A percentile compares a stretch with the other conserved stretches of the same genome.
These are phyloP conservation scores for Brassica carinata DNA, from an alignment of 345 rosid genomes.

Conservation along the genomic window DNA sequence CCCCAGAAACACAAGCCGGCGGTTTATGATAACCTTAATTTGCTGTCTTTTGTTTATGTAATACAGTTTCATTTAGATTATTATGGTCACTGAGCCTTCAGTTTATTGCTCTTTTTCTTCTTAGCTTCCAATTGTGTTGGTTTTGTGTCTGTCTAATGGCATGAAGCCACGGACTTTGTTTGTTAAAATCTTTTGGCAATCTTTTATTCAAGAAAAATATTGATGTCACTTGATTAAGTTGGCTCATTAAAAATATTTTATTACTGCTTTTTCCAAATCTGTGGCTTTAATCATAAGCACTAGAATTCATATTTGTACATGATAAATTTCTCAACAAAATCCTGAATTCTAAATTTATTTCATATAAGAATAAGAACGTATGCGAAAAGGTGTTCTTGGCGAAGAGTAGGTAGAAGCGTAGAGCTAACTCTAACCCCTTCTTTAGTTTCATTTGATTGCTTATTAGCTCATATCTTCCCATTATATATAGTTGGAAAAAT, in stretches of 20 bases:
- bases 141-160: neutral
- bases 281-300: neutral
- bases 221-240: neutral
- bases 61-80: neutral
- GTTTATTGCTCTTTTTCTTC: neutral
- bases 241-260: neutral
- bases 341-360: neutral
- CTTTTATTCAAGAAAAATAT: neutral
- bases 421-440: conserved; percentile 27
- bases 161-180: no score
- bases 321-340: neutral
- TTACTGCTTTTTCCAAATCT: no score
- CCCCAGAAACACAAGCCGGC: no score
- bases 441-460: conserved; percentile 22
- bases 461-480: conserved; percentile 12
- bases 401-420: conserved; percentile 36
- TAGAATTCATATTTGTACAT: neutral
- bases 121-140: neutral
- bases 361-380: conserved; percentile 12
- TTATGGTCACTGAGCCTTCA: neutral
- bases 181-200: neutral
- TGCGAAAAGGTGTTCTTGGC: conserved; percentile 23
- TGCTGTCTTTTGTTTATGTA: conserved; percentile 7
- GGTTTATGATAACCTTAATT: neutral
- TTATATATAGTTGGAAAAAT: neutral